Evolutionary conservation across 2,329 filamentous ascomycete species (phyloP).

Genomic region (Aureobasidium sp.): DNA sequence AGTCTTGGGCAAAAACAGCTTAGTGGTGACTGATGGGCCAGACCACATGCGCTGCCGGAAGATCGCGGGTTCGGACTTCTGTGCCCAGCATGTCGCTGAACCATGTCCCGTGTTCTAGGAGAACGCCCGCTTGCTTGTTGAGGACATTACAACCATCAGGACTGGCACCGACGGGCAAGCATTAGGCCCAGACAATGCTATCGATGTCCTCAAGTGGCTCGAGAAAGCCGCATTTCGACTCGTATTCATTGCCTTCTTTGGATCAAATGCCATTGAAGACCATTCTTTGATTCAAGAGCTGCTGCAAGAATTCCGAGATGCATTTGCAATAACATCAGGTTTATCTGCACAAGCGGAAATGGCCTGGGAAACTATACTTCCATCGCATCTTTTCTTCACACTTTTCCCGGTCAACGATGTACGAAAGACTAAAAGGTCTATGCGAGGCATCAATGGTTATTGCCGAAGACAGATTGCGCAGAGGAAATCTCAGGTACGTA

Average conservation of each 20-base stretch:
- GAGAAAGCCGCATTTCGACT: background rate
- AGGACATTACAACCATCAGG: background rate
- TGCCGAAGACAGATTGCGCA: background rate
- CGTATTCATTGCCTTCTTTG: background rate
- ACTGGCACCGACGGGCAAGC: background rate
- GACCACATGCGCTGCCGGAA: background rate
- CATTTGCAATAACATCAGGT: background rate
- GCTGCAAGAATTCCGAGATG: background rate
- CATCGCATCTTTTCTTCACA: background rate
- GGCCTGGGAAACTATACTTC: constrained; percentile 5
- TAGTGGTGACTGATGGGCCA: background rate
- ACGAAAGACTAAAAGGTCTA: background rate
- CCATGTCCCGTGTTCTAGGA: background rate
- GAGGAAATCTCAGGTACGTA: background rate
- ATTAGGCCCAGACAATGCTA: background rate
- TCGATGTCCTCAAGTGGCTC: background rate
- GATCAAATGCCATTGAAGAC: background rate
- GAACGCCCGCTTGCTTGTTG: background rate
- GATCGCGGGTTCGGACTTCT: background rate
- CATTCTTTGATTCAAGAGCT: background rate
- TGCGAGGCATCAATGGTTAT: background rate
- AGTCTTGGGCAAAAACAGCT: background rate
- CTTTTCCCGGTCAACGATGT: background rate
- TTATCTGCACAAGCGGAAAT: background rate
- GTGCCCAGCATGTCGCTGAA: background rate